Evolutionary conservation across 768 basidiomycete species (phyloP).

Genomic region (Tylopilus vinaceipallidus): DNA sequence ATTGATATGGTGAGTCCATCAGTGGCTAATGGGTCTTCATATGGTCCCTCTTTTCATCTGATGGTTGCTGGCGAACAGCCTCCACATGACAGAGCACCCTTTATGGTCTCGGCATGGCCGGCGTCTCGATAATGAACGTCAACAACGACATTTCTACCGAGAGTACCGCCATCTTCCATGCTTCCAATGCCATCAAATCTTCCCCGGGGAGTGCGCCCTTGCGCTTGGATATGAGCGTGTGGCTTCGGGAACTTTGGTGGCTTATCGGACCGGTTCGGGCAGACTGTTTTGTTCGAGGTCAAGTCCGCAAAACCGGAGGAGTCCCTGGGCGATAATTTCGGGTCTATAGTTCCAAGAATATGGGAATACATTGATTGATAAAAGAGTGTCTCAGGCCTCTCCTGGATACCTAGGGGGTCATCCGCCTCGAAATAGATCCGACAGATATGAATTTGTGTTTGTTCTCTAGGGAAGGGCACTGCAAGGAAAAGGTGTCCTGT

Average conservation of each 20-base stretch:
- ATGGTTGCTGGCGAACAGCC: background rate
- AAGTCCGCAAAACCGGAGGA: slow-evolving; percentile 47
- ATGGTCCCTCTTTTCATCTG: background rate
- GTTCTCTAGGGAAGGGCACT: too few relatives aligned
- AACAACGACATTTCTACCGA: slow-evolving; percentile 87
- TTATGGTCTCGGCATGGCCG: slow-evolving; percentile 75
- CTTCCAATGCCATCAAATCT: slow-evolving; percentile 63
- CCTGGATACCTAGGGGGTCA: too few relatives aligned
- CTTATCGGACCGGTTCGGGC: slow-evolving; percentile 49
- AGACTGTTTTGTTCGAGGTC: slow-evolving; percentile 41
- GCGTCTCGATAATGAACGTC: slow-evolving; percentile 79
- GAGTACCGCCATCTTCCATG: slow-evolving; percentile 69
- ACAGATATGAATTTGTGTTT: too few relatives aligned
- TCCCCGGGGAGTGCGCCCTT: slow-evolving; percentile 68
- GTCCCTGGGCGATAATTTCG: slow-evolving; percentile 53
- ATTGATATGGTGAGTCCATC: slow-evolving; percentile 75
- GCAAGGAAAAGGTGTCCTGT: too few relatives aligned
- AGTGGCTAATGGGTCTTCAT: slow-evolving; percentile 52
- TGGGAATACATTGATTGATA: too few relatives aligned
- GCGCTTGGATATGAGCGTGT: slow-evolving; percentile 86
- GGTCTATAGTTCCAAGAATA: slow-evolving; percentile 61
- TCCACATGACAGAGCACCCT: slow-evolving; percentile 53
- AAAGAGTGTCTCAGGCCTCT: too few relatives aligned
- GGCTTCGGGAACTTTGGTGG: slow-evolving; percentile 62
- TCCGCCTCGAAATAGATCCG: too few relatives aligned